Evolutionary conservation across 768 basidiomycete species (phyloP).

Genomic region (Cubamyces sp.): DNA sequence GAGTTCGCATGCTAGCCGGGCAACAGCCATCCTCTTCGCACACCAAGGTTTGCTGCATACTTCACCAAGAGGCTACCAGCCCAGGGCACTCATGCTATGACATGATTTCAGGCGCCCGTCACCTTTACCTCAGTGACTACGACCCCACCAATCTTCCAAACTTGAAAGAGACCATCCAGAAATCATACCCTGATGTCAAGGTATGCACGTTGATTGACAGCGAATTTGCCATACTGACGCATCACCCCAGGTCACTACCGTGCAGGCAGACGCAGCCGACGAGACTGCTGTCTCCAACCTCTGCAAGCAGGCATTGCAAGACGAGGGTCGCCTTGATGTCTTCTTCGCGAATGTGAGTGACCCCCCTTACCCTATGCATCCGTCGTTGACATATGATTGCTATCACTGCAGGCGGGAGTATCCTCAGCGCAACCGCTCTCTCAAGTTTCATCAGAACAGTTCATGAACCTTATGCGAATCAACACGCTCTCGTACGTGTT

Average conservation of each 20-base stretch:
- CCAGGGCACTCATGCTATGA: not conserved
- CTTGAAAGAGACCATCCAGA: slow-evolving; percentile 68
- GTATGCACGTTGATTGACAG: slow-evolving; percentile 40
- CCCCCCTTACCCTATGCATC: not conserved
- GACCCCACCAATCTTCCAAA: slow-evolving; percentile 67
- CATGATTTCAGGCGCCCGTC: slow-evolving; percentile 61
- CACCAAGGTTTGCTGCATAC: slow-evolving; percentile 63
- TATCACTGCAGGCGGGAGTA: slow-evolving; percentile 63
- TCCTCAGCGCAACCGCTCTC: slow-evolving; percentile 48
- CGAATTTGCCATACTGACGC: not conserved
- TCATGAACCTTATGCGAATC: slow-evolving; percentile 77
- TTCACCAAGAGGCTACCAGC: slow-evolving; percentile 2
- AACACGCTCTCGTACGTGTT: slow-evolving; percentile 64
- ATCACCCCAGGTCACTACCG: slow-evolving; percentile 62
- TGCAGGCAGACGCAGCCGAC: slow-evolving; percentile 85
- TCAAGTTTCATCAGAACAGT: slow-evolving; percentile 63
- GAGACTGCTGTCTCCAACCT: slow-evolving; percentile 66
- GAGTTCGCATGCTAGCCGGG: slow-evolving; percentile 52
- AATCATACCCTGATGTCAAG: slow-evolving; percentile 77
- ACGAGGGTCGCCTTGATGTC: slow-evolving; percentile 87
- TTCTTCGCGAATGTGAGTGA: slow-evolving; percentile 90
- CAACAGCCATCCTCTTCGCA: slow-evolving; percentile 71
- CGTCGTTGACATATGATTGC: not conserved
- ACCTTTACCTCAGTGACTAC: slow-evolving; percentile 79
- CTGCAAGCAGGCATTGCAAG: slow-evolving; percentile 72